Evolutionary conservation across 2,329 filamentous ascomycete genomes (phyloP).

Genomic region (Paraphaeosphaeria sporulosa): DNA sequence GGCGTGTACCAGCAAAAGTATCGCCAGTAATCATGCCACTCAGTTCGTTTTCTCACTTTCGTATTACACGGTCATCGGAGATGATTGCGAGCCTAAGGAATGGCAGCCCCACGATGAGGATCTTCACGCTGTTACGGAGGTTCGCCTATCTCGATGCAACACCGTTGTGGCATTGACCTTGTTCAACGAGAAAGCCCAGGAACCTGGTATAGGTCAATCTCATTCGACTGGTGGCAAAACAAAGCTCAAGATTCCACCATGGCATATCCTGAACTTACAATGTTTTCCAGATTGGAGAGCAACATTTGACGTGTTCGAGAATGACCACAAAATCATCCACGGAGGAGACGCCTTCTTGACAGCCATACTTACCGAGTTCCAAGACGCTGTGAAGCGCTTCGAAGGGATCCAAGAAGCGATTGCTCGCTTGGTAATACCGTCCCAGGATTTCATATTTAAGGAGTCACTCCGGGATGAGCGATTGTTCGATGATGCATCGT

Average conservation of each 20-base stretch:
- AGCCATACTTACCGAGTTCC: constrained; percentile 65
- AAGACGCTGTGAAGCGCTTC: constrained; percentile 65
- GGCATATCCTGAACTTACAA: constrained; percentile 13
- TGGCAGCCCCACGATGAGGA: constrained; percentile 66
- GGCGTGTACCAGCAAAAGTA: constrained; percentile 58
- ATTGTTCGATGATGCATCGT: constrained; percentile 67
- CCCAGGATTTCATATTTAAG: constrained; percentile 67
- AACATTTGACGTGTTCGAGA: constrained; percentile 64
- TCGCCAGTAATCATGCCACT: constrained; percentile 37
- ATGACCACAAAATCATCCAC: constrained; percentile 59
- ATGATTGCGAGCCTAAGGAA: constrained; percentile 63
- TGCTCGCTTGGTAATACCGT: constrained; percentile 64
- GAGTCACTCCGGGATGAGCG: constrained; percentile 63
- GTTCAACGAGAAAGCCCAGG: constrained; percentile 53
- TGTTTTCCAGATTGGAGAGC: constrained; percentile 16
- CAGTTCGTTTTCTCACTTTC: constrained; percentile 67
- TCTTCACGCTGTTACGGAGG: constrained; percentile 57
- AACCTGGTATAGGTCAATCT: not conserved
- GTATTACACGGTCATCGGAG: constrained; percentile 68
- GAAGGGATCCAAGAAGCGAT: constrained; percentile 60
- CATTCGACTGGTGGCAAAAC: constrained; percentile 54
- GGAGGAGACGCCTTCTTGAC: constrained; percentile 69
- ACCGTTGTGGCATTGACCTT: constrained; percentile 67
- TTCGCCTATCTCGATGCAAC: constrained; percentile 66
- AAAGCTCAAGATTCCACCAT: constrained; percentile 54